phyloP scores from a whole-genome alignment of 2,329 filamentous ascomycete species.

The Scedosporium boydii region DNA sequence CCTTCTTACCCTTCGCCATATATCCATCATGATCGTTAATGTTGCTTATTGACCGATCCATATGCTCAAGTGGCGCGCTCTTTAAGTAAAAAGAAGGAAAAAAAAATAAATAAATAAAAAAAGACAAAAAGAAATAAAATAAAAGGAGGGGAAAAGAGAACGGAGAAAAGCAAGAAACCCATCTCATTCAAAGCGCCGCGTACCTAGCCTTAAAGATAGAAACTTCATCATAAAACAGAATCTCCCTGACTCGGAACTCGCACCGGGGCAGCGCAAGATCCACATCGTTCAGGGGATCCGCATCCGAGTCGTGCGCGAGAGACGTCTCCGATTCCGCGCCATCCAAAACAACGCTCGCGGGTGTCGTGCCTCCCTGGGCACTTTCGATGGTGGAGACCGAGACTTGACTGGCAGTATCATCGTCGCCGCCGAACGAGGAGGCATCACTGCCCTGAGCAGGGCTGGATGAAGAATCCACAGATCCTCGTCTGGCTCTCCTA shows the following conservation, averaged over 20 bases:
- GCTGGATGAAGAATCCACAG: slow-evolving; percentile 11
- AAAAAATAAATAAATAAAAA: neutral
- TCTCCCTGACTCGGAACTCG: slow-evolving; percentile 60
- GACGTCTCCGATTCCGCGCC: slow-evolving; percentile 13
- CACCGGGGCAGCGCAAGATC: slow-evolving; percentile 24
- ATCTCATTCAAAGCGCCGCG: slow-evolving; percentile 30
- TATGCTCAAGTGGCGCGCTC: neutral
- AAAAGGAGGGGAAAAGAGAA: neutral
- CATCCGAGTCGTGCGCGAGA: slow-evolving; percentile 28
- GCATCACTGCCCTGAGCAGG: slow-evolving; percentile 7
- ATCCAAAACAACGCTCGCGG: slow-evolving; percentile 29
- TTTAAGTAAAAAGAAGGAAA: neutral
- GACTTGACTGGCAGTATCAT: slow-evolving; percentile 12
- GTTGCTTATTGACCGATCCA: neutral
- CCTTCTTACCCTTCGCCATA: neutral
- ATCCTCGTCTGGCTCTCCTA: slow-evolving; percentile 15
- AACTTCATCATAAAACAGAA: slow-evolving; percentile 76
- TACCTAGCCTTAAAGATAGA: slow-evolving; percentile 71
- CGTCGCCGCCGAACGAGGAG: neutral
- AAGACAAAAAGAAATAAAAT: neutral
- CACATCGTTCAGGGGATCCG: slow-evolving; percentile 40
- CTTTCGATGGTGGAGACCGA: slow-evolving; percentile 24
- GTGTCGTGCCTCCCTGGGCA: slow-evolving; percentile 30
- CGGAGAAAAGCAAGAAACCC: neutral
- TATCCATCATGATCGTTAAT: neutral